Conservation (phyloP, 768 basidiomycete species). For the Kwoniella sp. region DNA sequence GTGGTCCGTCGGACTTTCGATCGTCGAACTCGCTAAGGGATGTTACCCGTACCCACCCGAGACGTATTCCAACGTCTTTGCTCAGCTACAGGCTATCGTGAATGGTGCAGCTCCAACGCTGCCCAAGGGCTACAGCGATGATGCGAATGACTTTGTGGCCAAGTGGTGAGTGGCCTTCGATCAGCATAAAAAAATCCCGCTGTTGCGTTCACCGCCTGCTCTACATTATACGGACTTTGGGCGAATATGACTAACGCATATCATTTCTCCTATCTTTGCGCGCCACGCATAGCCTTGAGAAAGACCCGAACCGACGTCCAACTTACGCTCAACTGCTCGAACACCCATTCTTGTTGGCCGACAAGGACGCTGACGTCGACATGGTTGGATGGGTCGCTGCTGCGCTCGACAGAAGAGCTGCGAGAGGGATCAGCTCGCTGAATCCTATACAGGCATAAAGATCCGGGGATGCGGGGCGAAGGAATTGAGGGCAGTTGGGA, state of each 20-base stretch:
- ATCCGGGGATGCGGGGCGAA: too few species aligned
- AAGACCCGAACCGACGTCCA: slow-evolving; percentile 75
- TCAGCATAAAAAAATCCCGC: too few species aligned
- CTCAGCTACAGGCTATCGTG: slow-evolving; percentile 93
- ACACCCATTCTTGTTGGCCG: slow-evolving; percentile 75
- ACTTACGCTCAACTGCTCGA: slow-evolving; percentile 80
- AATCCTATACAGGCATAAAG: slow-evolving; percentile 29
- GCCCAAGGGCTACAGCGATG: slow-evolving; percentile 69
- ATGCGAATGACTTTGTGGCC: slow-evolving; percentile 79
- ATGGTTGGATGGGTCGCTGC: slow-evolving; percentile 78
- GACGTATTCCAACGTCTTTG: slow-evolving; percentile 95
- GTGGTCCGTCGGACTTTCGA: slow-evolving; percentile 88
- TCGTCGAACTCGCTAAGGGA: slow-evolving; percentile 87
- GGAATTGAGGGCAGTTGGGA: background rate
- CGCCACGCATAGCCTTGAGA: slow-evolving; percentile 61
- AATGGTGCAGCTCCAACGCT: slow-evolving; percentile 88
- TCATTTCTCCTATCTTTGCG: background rate
- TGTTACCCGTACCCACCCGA: slow-evolving; percentile 96
- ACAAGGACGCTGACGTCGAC: slow-evolving; percentile 68
- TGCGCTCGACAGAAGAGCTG: slow-evolving; percentile 52
- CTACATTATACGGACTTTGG: too few species aligned
- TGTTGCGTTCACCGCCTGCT: too few species aligned
- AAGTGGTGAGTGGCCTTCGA: slow-evolving; percentile 60
- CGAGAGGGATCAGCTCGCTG: slow-evolving; percentile 36
- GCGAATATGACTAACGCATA: background rate